Conservation (phyloP, 2,329 filamentous ascomycete species). For the Penicillium olsonii region DNA sequence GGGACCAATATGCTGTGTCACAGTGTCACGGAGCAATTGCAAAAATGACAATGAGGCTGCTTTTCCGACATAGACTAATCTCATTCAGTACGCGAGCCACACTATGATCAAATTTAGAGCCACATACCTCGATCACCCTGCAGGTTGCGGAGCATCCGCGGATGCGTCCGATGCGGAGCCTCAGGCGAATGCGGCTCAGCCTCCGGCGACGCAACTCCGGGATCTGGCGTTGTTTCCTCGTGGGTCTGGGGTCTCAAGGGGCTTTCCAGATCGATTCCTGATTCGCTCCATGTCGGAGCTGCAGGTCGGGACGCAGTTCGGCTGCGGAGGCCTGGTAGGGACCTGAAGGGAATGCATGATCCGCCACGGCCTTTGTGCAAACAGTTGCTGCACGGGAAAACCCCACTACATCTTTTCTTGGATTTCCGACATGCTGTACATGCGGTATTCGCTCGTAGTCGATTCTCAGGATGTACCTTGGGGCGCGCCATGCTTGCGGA, state of each 20-base stretch:
- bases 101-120: too few relatives aligned
- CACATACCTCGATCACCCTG: slow-evolving; percentile 54
- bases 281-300: neutral
- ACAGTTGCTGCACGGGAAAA: slow-evolving; percentile 52
- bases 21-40: slow-evolving; percentile 52
- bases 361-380: slow-evolving; percentile 45
- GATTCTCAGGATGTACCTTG: slow-evolving; percentile 52
- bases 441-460: slow-evolving; percentile 52
- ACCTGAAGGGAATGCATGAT: slow-evolving; percentile 39
- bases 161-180: slow-evolving; percentile 33
- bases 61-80: slow-evolving; percentile 33
- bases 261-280: neutral
- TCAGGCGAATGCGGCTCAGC: slow-evolving; percentile 28
- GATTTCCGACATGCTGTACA: slow-evolving; percentile 52
- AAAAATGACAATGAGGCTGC: slow-evolving; percentile 55
- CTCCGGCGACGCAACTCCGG: slow-evolving; percentile 3
- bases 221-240: slow-evolving; percentile 1
- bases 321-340: slow-evolving; percentile 23
- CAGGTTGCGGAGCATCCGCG: slow-evolving; percentile 53
- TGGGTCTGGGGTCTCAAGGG: slow-evolving; percentile 4
- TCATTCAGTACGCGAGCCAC: slow-evolving; percentile 49
- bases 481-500: slow-evolving; percentile 52
- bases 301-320: slow-evolving; percentile 2
- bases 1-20: slow-evolving; percentile 54
- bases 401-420: slow-evolving; percentile 55